phyloP scores from a whole-genome alignment of 352 stramenopile species.

The Phytophthora capsici region DNA sequence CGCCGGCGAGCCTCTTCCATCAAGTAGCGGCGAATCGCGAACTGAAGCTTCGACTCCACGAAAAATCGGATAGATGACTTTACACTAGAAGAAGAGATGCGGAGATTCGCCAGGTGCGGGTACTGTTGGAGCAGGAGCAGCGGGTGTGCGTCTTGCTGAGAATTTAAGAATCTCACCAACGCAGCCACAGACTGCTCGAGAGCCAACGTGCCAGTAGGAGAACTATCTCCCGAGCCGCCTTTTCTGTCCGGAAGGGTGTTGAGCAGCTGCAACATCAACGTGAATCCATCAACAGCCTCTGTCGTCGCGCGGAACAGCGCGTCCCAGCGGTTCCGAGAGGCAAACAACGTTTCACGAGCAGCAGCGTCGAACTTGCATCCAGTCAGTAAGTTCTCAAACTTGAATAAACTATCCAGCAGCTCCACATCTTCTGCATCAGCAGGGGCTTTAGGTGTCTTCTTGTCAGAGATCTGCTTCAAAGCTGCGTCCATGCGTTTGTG shows the following conservation, averaged over 20 bases:
- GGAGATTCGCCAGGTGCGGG: constrained; percentile 57
- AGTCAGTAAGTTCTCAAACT: constrained; percentile 53
- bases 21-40: constrained; percentile 63
- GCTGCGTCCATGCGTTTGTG: constrained; percentile 45
- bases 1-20: constrained; percentile 57
- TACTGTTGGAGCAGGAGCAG: constrained; percentile 59
- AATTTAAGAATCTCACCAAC: constrained; percentile 44
- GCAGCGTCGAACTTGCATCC: constrained; percentile 47
- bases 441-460: constrained; percentile 29
- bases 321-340: constrained; percentile 52
- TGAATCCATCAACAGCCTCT: constrained; percentile 56
- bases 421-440: constrained; percentile 51
- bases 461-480: constrained; percentile 40
- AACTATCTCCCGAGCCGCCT: constrained; percentile 30
- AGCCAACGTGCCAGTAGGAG: constrained; percentile 30
- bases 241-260: constrained; percentile 53
- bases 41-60: constrained; percentile 60
- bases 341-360: constrained; percentile 46
- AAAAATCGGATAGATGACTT: constrained; percentile 57
- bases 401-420: constrained; percentile 51
- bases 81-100: constrained; percentile 47
- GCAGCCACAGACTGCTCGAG: constrained; percentile 51
- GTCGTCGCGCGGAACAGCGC: constrained; percentile 49
- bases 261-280: constrained; percentile 58
- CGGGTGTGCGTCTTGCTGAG: constrained; percentile 40